Evolutionary conservation across 352 stramenopile genomes (phyloP).

Genomic region (Elongisporangium prolatum): DNA sequence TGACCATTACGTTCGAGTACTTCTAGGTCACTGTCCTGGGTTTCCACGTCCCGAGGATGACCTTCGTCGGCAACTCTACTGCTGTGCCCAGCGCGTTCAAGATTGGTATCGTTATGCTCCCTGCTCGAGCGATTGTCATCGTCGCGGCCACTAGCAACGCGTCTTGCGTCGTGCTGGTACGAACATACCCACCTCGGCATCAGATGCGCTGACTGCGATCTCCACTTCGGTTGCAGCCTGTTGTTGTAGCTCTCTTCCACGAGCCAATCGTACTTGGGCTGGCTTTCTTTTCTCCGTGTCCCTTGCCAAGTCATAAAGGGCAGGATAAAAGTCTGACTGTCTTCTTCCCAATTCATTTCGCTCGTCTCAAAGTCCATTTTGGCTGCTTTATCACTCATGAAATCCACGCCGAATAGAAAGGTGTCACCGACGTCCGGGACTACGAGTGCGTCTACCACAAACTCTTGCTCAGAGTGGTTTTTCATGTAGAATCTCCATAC

Average conservation of each 20-base stretch:
- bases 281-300: neutral
- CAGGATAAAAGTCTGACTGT: neutral
- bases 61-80: constrained; percentile 8
- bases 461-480: too few relatives aligned
- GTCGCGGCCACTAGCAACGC: too few relatives aligned
- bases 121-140: neutral
- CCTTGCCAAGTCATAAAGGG: constrained; percentile 3
- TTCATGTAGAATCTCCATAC: too few relatives aligned
- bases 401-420: constrained; percentile 5
- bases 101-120: constrained; percentile 1
- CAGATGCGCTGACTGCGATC: too few relatives aligned
- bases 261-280: constrained; percentile 3
- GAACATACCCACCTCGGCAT: too few relatives aligned
- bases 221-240: too few relatives aligned
- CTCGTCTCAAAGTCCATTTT: constrained; percentile 7
- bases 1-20: constrained; percentile 5
- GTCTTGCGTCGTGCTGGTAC: too few relatives aligned
- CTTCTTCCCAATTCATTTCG: constrained; percentile 3
- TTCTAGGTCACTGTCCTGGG: constrained; percentile 5
- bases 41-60: constrained; percentile 11
- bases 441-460: too few relatives aligned
- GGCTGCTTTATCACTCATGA: neutral
- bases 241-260: constrained; percentile 6
- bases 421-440: neutral
- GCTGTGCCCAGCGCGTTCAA: constrained; percentile 10